A percentile compares a stretch with the other conserved stretches of the same genome.
phyloP scores from a whole-genome alignment of 2,329 filamentous ascomycete species.

The Blumeriella jaapii region DNA sequence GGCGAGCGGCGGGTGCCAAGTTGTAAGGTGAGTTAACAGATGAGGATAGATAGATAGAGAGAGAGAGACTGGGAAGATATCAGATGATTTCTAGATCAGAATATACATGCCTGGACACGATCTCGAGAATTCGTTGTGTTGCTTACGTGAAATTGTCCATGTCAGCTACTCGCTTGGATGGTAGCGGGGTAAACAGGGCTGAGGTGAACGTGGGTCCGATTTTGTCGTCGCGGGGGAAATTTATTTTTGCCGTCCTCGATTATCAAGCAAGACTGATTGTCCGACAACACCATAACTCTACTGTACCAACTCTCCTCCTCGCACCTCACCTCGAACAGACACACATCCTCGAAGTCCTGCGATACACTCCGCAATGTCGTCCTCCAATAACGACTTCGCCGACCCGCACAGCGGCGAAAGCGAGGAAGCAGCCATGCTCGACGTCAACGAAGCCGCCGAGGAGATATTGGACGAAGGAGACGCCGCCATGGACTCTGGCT shows the following conservation, averaged over 20 bases:
- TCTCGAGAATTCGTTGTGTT: too few relatives aligned
- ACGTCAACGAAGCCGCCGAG: conserved; percentile 67
- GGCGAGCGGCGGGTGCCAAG: conserved; percentile 53
- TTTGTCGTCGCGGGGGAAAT: conserved; percentile 10
- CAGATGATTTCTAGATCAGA: not conserved
- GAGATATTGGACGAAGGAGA: conserved; percentile 60
- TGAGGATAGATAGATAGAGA: not conserved
- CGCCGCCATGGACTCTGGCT: conserved; percentile 68
- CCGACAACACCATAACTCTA: too few relatives aligned
- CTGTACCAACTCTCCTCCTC: not conserved
- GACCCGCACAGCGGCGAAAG: conserved; percentile 33
- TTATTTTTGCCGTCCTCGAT: conserved; percentile 4
- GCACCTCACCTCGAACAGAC: too few relatives aligned
- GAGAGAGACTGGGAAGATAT: not conserved
- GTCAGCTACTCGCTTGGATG: not conserved
- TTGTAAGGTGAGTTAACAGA: conserved; percentile 35
- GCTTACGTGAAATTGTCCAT: not conserved
- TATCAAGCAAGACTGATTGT: conserved; percentile 9
- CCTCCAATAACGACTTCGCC: conserved; percentile 15
- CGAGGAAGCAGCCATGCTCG: conserved; percentile 61
- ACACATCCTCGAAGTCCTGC: too few relatives aligned
- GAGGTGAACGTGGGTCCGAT: conserved; percentile 1
- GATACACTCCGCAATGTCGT: conserved; percentile 21
- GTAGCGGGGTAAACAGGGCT: conserved; percentile 2
- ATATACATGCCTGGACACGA: too few relatives aligned